Evolutionary conservation across 2,329 filamentous ascomycete genomes (phyloP).

Genomic region (Neonectria coccinea): DNA sequence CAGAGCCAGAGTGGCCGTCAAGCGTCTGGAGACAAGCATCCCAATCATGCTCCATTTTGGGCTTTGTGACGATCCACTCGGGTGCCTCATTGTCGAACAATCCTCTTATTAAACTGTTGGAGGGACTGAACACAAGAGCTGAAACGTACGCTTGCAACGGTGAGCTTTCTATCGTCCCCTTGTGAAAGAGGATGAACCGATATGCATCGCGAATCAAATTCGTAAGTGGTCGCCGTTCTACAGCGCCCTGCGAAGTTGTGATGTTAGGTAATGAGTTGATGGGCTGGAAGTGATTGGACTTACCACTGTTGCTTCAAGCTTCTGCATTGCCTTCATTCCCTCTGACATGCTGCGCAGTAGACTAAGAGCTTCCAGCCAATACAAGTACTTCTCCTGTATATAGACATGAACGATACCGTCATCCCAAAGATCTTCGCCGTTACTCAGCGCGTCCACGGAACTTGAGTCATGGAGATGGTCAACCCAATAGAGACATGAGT

Average conservation of each 20-base stretch:
- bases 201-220: slow-evolving; percentile 13
- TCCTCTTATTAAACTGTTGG: background rate
- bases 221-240: background rate
- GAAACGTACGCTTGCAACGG: slow-evolving; percentile 22
- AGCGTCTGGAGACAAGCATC: background rate
- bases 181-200: slow-evolving; percentile 8
- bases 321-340: background rate
- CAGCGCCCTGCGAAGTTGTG: background rate
- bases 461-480: slow-evolving; percentile 27
- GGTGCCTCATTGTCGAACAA: slow-evolving; percentile 8
- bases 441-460: background rate
- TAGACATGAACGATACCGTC: background rate
- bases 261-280: background rate
- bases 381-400: slow-evolving; percentile 38
- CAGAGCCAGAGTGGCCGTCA: background rate
- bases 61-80: background rate
- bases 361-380: slow-evolving; percentile 59
- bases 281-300: background rate
- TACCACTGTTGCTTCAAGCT: background rate
- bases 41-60: background rate
- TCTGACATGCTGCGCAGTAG: slow-evolving; percentile 44
- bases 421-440: background rate
- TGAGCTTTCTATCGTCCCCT: background rate
- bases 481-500: slow-evolving; percentile 42
- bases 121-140: slow-evolving; percentile 27